Evolutionary conservation across 305 asterid species (phyloP).

Genomic region (Fraxinus paxiana): DNA sequence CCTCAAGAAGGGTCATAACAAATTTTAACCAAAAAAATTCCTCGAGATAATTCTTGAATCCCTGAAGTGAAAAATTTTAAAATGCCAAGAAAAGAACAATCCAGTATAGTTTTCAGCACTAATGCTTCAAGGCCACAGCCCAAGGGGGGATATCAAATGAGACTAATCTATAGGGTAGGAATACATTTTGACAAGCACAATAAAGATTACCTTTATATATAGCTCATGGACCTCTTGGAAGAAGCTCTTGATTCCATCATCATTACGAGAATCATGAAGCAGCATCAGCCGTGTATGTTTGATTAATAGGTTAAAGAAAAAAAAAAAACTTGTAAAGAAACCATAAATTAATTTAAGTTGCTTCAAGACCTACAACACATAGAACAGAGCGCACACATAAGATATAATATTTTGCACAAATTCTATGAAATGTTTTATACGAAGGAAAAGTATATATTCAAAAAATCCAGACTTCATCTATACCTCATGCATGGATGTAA

Average conservation of each 20-base stretch:
- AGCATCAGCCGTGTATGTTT: conserved; percentile 86
- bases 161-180: background rate
- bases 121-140: background rate
- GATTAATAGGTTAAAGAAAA: conserved; percentile 39
- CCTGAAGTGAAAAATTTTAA: background rate
- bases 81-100: background rate
- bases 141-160: background rate
- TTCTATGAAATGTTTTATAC: conserved; percentile 10
- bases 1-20: background rate
- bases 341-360: background rate
- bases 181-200: background rate
- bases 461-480: background rate
- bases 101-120: background rate
- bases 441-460: background rate
- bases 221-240: conserved; percentile 91
- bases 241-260: conserved; percentile 90
- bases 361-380: background rate
- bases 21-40: background rate
- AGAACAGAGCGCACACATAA: background rate
- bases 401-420: background rate
- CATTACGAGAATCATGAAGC: conserved; percentile 92
- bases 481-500: background rate
- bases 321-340: background rate
- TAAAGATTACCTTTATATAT: conserved; percentile 60
- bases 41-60: background rate